Evolutionary conservation across 73 alveolate species (phyloP).

Genomic region (Paramecium primaurelia): DNA sequence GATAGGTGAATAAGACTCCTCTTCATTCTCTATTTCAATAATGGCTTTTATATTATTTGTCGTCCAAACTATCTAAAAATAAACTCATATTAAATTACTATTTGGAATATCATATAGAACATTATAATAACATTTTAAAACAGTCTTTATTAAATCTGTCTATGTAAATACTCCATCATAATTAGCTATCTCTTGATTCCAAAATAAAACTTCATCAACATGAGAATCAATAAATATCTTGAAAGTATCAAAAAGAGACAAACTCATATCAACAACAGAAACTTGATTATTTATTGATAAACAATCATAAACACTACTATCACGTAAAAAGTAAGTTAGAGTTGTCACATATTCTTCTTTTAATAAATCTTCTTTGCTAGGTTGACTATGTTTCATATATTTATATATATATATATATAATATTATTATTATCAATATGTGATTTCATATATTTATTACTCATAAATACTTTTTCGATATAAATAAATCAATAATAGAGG

Average conservation of each 20-base stretch:
- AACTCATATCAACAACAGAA: conserved; percentile 22
- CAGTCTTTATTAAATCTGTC: neutral
- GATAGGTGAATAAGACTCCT: neutral
- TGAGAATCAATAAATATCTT: conserved; percentile 1
- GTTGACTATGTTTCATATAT: neutral
- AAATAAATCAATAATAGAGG: too few species aligned
- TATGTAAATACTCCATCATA: conserved; percentile 37
- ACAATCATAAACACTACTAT: conserved; percentile 26
- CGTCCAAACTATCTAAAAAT: conserved; percentile 21
- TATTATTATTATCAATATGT: neutral
- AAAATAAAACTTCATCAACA: conserved; percentile 28
- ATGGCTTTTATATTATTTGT: neutral
- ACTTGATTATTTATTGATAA: conserved; percentile 11
- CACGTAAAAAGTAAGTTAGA: neutral
- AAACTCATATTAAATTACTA: neutral
- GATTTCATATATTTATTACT: neutral
- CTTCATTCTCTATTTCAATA: neutral
- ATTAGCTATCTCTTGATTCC: conserved; percentile 33
- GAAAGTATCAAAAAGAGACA: conserved; percentile 22
- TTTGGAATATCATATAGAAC: neutral
- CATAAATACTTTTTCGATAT: too few species aligned
- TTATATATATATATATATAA: neutral
- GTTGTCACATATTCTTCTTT: neutral
- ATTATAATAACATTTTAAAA: conserved; percentile 1
- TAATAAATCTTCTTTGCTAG: conserved; percentile 15